Evolutionary conservation across 305 asterid genomes (phyloP).

Genomic region (Fraxinus paxiana): DNA sequence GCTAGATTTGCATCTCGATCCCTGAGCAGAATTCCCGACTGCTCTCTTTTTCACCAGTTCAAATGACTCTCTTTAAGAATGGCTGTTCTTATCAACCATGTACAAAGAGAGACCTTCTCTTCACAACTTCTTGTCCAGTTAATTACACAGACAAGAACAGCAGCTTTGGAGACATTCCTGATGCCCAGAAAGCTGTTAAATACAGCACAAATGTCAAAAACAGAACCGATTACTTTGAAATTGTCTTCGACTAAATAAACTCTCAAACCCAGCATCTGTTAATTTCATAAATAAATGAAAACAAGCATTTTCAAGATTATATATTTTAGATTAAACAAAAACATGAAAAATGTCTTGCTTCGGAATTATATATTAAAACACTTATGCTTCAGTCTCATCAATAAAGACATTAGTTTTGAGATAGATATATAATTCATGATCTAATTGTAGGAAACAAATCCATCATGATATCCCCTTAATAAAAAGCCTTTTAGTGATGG

Average conservation of each 20-base stretch:
- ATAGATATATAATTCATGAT: not conserved
- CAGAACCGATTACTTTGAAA: not conserved
- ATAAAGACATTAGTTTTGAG: not conserved
- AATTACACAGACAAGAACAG: not conserved
- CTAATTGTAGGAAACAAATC: not conserved
- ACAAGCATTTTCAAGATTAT: not conserved
- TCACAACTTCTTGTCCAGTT: not conserved
- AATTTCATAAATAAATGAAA: not conserved
- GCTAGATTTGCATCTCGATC: not conserved
- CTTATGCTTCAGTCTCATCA: not conserved
- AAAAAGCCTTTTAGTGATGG: not conserved
- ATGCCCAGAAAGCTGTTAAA: not conserved
- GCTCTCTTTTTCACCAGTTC: not conserved
- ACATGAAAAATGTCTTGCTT: not conserved
- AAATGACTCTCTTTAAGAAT: not conserved
- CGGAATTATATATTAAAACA: not conserved
- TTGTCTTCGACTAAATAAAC: not conserved
- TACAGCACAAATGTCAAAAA: not conserved
- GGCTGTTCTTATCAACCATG: slow-evolving; percentile 8
- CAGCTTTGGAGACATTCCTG: not conserved
- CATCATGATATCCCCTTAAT: not conserved
- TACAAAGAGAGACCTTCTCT: not conserved
- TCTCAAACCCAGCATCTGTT: not conserved
- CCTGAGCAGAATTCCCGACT: slow-evolving; percentile 12
- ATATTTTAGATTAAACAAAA: not conserved